A percentile compares a stretch with the other conserved stretches of the same genome.
These are phyloP conservation scores for Aphanomyces euteiches DNA, from an alignment of 352 stramenopile genomes.

Conservation along the genomic window DNA sequence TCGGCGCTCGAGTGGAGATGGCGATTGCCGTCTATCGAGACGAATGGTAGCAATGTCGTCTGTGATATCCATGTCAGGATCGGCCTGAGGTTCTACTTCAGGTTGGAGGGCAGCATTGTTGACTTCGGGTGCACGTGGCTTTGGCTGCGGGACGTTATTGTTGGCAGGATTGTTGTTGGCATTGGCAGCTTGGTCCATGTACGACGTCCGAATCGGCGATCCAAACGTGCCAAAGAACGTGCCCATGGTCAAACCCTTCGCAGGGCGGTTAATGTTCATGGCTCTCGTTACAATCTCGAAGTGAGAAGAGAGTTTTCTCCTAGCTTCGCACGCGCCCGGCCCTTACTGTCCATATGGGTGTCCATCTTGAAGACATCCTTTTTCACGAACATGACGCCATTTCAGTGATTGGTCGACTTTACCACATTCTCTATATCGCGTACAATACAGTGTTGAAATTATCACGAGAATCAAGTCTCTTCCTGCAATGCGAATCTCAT, in stretches of 20 bases:
- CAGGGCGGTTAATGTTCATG: slow-evolving; percentile 28
- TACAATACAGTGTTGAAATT: too few relatives aligned
- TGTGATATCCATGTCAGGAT: slow-evolving; percentile 29
- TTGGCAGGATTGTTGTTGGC: slow-evolving; percentile 33
- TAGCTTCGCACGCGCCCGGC: too few relatives aligned
- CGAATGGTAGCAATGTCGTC: slow-evolving; percentile 51
- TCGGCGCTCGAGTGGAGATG: slow-evolving; percentile 23
- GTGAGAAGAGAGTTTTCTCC: background rate
- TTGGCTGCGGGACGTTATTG: slow-evolving; percentile 36
- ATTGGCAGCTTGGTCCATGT: slow-evolving; percentile 20
- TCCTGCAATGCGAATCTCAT: too few relatives aligned
- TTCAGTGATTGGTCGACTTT: background rate
- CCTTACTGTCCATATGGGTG: too few relatives aligned
- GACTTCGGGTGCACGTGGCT: slow-evolving; percentile 35
- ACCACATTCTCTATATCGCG: background rate
- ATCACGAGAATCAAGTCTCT: too few relatives aligned
- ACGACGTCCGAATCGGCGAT: slow-evolving; percentile 63
- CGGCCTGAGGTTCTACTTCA: slow-evolving; percentile 32
- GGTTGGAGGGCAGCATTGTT: slow-evolving; percentile 31
- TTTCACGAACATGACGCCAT: too few relatives aligned
- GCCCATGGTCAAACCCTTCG: slow-evolving; percentile 24
- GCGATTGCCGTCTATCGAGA: slow-evolving; percentile 37
- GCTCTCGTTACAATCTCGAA: background rate
- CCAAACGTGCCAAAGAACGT: slow-evolving; percentile 72
- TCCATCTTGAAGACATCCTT: too few relatives aligned